Evolutionary conservation across 768 basidiomycete species (phyloP).

Genomic region (Wakefieldia striispora): DNA sequence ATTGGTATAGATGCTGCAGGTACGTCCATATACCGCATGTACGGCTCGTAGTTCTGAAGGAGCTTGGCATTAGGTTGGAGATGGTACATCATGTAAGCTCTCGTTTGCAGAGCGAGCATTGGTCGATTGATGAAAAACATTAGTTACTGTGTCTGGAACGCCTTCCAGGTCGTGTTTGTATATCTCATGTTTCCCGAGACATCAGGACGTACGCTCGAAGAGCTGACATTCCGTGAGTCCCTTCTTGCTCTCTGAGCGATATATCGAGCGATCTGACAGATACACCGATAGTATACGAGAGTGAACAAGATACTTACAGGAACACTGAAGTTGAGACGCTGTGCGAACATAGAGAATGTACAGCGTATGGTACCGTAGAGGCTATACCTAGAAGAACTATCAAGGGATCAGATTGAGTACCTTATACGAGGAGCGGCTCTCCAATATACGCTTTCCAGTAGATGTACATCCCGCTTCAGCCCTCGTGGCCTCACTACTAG

Average conservation of each 20-base stretch:
- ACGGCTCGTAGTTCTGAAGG: not conserved
- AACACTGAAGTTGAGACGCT: not conserved
- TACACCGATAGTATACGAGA: conserved; percentile 1
- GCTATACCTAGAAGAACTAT: no score
- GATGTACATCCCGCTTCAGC: no score
- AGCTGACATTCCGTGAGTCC: conserved; percentile 16
- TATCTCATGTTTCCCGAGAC: conserved; percentile 22
- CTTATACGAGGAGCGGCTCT: no score
- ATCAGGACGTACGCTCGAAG: conserved; percentile 18
- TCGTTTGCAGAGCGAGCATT: no score
- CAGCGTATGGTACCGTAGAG: no score
- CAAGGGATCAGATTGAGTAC: no score
- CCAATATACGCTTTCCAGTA: no score
- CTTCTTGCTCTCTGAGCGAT: not conserved
- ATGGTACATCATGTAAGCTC: conserved; percentile 13
- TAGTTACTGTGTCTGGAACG: conserved; percentile 19
- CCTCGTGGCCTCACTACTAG: no score
- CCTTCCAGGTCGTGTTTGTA: conserved; percentile 12
- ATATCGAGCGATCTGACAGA: conserved; percentile 23
- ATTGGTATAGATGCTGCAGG: conserved; percentile 15
- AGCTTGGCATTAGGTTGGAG: conserved; percentile 7
- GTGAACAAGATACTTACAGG: not conserved
- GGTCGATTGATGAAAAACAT: not conserved
- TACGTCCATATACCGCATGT: not conserved
- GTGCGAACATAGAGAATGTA: no score